Evolutionary conservation across 202 grass and related monocot genomes (phyloP).

Genomic region (Alloteropsis angusta): DNA sequence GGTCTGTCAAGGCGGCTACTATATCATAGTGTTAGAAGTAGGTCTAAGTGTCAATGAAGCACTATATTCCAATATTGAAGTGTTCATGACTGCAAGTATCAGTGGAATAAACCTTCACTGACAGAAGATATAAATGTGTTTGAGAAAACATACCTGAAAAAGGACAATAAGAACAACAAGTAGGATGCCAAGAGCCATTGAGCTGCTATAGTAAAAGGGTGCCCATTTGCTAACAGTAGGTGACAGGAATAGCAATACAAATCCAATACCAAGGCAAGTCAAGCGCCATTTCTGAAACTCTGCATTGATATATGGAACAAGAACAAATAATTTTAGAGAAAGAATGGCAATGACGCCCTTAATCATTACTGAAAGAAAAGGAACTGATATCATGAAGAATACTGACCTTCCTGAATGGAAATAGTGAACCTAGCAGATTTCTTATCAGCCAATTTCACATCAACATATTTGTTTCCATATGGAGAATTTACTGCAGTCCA

Average conservation of each 20-base stretch:
- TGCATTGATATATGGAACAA: slow-evolving; percentile 30
- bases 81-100: neutral
- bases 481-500: slow-evolving; percentile 72
- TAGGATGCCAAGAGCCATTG: slow-evolving; percentile 78
- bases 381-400: neutral
- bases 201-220: slow-evolving; percentile 94
- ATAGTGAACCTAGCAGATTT: slow-evolving; percentile 57
- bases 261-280: slow-evolving; percentile 73
- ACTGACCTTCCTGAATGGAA: slow-evolving; percentile 75
- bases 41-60: neutral
- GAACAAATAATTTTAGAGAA: slow-evolving; percentile 7
- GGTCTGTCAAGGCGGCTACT: neutral
- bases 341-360: neutral
- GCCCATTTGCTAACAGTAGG: slow-evolving; percentile 82
- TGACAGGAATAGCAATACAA: slow-evolving; percentile 63
- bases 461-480: slow-evolving; percentile 67
- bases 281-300: slow-evolving; percentile 88
- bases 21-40: neutral
- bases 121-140: slow-evolving; percentile 7
- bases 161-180: slow-evolving; percentile 82
- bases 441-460: slow-evolving; percentile 68
- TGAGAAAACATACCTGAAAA: slow-evolving; percentile 65
- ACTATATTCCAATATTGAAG: neutral
- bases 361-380: neutral
- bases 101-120: neutral